Evolutionary conservation across 805 yeast genomes (phyloP), one percentile per base, ranked within the genome.

Genomic region (Nakazawaea wickerhamii): DNA sequence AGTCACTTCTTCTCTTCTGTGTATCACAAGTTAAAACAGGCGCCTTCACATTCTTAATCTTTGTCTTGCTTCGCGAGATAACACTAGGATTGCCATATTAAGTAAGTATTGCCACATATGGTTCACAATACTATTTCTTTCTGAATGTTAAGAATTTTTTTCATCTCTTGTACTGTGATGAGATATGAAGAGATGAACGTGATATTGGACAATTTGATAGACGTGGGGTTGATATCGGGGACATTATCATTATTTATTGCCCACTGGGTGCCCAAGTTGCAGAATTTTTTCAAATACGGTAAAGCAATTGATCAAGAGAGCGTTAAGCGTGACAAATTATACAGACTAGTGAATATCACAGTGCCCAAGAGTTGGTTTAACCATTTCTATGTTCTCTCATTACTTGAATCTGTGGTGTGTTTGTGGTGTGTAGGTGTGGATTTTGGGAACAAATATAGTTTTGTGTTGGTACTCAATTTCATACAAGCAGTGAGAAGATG

Each of bases 281-380:
- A 63, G 2, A 60, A 54, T 3, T 60, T 73, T 40, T 54, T 71
- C 27, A 62, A 64, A 49, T 72, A 72, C 50, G 77, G 79, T 3
- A 73, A 73, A 50, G 70, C 77, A 0, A 46, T 27, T 60, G 30
- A 33, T 34, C 13, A 20, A 20, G 30, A 40, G 9, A 38, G 30
- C 9, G 33, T 31, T 13, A 34, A n/a, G 5, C 15, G 19, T 15
- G 32, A 5, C 11, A 49, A 10, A 41, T 49, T 5, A 44, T n/a
- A 49, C 3, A 40, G 26, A 1, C 30, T 65, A 1, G 47, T 58
- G 8, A 53, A 55, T 8, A 43, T 67, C 11, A 75, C 77, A 10
- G 81, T 82, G 0, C 85, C 88, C 0, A 84, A 81, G 53, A 48
- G 68, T 10, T 77, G 71, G 70, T 84, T 84, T 52, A 52, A 63